Evolutionary conservation across 495 filamentous ascomycete species (phyloP).

Genomic region (Talaromyces proteolyticus): DNA sequence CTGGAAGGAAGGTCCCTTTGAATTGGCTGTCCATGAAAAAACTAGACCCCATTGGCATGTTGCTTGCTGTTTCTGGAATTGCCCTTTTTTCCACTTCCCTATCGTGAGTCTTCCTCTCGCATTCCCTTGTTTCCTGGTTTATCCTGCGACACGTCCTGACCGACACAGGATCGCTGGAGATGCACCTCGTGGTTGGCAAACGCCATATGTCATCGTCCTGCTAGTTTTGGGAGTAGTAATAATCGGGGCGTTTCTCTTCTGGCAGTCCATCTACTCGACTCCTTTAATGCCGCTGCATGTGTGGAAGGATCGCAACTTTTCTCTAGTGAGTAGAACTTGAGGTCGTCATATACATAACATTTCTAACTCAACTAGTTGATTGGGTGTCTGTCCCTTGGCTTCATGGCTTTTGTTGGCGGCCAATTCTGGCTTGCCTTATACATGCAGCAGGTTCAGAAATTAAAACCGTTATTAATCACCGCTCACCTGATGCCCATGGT

Average conservation of each 20-base stretch:
- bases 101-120: conserved; percentile 39
- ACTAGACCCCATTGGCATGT: conserved; percentile 62
- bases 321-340: conserved; percentile 16
- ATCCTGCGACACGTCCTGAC: not conserved
- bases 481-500: conserved; percentile 52
- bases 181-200: conserved; percentile 58
- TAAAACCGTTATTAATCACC: conserved; percentile 38
- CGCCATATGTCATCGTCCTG: conserved; percentile 57
- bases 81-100: conserved; percentile 59
- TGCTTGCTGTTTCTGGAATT: conserved; percentile 57
- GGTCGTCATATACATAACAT: not conserved
- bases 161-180: conserved; percentile 36
- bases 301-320: conserved; percentile 34
- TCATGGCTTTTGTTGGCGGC: conserved; percentile 27
- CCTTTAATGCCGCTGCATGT: conserved; percentile 32
- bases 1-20: conserved; percentile 34
- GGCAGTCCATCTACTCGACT: conserved; percentile 43
- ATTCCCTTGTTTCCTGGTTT: not conserved
- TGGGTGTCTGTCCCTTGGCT: conserved; percentile 26
- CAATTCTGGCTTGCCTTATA: conserved; percentile 34
- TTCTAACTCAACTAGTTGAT: conserved; percentile 18
- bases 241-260: conserved; percentile 52
- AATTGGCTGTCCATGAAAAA: conserved; percentile 41
- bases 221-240: conserved; percentile 57
- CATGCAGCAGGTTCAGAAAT: conserved; percentile 36